Conservation (phyloP, 208 protist species). For the Trypanosoma cruzi region DNA sequence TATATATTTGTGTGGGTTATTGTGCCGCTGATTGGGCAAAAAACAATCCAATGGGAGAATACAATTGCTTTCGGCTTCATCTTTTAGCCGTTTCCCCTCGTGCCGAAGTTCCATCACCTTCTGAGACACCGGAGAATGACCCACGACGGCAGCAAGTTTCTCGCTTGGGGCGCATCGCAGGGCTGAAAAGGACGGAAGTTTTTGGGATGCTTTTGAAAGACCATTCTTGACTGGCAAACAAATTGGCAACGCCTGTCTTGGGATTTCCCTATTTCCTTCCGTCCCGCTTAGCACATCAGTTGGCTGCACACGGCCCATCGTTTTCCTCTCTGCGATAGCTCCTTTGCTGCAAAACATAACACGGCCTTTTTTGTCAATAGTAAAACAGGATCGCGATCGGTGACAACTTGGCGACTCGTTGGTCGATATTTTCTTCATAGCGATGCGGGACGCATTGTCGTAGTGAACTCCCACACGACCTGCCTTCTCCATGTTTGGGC, state of each 20-base stretch:
- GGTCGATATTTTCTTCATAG: neutral
- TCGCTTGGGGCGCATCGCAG: constrained; percentile 16
- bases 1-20: too few species aligned
- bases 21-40: constrained; percentile 2
- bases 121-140: constrained; percentile 15
- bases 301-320: neutral
- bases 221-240: constrained; percentile 1
- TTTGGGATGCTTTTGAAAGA: constrained; percentile 8
- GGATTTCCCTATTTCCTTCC: neutral
- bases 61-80: constrained; percentile 59
- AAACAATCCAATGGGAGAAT: constrained; percentile 22
- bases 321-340: neutral
- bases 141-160: constrained; percentile 1
- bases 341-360: constrained; percentile 36
- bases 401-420: neutral
- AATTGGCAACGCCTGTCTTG: neutral
- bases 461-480: neutral
- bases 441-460: constrained; percentile 3
- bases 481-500: constrained; percentile 12
- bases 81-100: constrained; percentile 36
- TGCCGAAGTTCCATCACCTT: constrained; percentile 29
- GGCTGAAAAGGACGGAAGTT: neutral
- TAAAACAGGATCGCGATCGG: constrained; percentile 44
- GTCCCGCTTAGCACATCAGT: neutral
- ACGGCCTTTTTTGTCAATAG: constrained; percentile 54